Percentiles rank a stretch among this genome's conserved stretches.
These are phyloP conservation scores for Ulota crispa DNA, from an alignment of 225 moss, liverwort and hornwort genomes.

Conservation along the genomic window DNA sequence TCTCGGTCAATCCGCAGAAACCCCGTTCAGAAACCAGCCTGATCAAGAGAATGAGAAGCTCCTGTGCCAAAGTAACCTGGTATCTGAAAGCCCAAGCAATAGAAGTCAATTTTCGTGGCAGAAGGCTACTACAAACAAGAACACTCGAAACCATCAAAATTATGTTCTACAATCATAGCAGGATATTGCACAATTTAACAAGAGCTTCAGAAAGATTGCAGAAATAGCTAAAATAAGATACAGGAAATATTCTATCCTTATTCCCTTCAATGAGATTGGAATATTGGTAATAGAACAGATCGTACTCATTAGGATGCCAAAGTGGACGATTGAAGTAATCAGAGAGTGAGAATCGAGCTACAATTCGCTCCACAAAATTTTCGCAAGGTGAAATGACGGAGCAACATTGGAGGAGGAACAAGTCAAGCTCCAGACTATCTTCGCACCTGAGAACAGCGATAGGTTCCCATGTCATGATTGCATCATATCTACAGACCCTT, in stretches of 20 bases:
- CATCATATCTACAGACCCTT: slow-evolving; percentile 2
- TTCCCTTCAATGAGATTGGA: background rate
- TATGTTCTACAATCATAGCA: background rate
- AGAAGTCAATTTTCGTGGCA: slow-evolving; percentile 18
- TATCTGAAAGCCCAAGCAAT: slow-evolving; percentile 47
- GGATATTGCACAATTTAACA: slow-evolving; percentile 3
- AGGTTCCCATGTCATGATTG: slow-evolving; percentile 6
- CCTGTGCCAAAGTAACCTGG: slow-evolving; percentile 73
- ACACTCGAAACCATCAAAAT: slow-evolving; percentile 1
- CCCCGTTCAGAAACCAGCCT: slow-evolving; percentile 82
- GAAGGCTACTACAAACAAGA: slow-evolving; percentile 17
- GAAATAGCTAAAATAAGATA: slow-evolving; percentile 3
- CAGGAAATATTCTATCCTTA: background rate
- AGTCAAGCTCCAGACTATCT: slow-evolving; percentile 91
- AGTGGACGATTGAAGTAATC: slow-evolving; percentile 69
- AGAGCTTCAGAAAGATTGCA: slow-evolving; percentile 9
- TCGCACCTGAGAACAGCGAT: slow-evolving; percentile 72
- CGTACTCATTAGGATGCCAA: slow-evolving; percentile 76
- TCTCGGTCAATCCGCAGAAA: slow-evolving; percentile 78
- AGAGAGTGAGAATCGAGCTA: slow-evolving; percentile 74
- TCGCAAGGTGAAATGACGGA: slow-evolving; percentile 74
- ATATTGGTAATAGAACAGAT: slow-evolving; percentile 17
- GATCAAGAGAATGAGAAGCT: slow-evolving; percentile 76
- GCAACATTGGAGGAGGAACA: slow-evolving; percentile 86
- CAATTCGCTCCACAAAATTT: slow-evolving; percentile 69